Conservation (phyloP, 2,329 filamentous ascomycete species). For the Epichloe festucae region DNA sequence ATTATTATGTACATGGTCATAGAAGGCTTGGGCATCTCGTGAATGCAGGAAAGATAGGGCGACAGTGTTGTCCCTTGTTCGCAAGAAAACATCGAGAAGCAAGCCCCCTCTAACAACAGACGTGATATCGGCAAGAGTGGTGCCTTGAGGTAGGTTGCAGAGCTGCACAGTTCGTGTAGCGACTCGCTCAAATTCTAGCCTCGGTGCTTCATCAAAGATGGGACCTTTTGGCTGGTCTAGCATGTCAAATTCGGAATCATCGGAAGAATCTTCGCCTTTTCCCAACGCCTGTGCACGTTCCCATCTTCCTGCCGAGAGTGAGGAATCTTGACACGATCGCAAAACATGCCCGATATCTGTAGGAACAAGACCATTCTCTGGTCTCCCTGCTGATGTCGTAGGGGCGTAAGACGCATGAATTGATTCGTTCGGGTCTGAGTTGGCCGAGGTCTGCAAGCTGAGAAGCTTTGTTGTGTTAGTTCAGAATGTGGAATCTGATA, state of each 20-base stretch:
- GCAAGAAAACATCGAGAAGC: slow-evolving; percentile 55
- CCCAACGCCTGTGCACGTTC: background rate
- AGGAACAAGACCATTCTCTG: background rate
- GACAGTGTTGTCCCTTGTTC: slow-evolving; percentile 43
- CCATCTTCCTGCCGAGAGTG: background rate
- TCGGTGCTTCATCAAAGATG: background rate
- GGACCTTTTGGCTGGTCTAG: too few relatives aligned
- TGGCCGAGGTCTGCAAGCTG: background rate
- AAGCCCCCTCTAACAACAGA: slow-evolving; percentile 59
- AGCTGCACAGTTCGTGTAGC: slow-evolving; percentile 48
- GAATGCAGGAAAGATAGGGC: slow-evolving; percentile 58
- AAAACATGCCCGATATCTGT: background rate
- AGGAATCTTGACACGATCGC: background rate
- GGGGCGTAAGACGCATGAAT: background rate
- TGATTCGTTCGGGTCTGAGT: background rate
- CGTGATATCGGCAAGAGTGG: slow-evolving; percentile 53
- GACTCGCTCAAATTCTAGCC: slow-evolving; percentile 16
- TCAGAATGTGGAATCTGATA: background rate
- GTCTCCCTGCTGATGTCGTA: background rate
- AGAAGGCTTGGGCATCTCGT: slow-evolving; percentile 49
- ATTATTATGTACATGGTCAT: slow-evolving; percentile 48
- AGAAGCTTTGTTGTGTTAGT: slow-evolving; percentile 1
- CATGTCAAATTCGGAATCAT: background rate
- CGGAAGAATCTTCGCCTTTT: background rate
- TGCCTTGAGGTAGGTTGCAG: slow-evolving; percentile 45